phyloP scores from a whole-genome alignment of 2,329 filamentous ascomycete species.

The Hypoxylon sp. region DNA sequence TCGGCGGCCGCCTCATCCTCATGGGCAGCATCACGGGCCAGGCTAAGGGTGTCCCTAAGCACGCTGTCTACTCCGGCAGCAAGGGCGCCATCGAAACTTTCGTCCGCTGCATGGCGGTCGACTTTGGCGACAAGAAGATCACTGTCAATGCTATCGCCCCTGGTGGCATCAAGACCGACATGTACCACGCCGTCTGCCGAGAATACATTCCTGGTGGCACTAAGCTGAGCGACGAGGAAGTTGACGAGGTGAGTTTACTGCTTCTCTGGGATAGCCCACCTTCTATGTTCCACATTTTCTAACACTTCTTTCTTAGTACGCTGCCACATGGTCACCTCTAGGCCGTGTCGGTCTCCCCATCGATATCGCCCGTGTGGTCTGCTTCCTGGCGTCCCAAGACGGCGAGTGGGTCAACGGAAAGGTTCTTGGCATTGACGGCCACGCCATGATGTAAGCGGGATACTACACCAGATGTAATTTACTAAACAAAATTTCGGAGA shows the following conservation, averaged over 20 bases:
- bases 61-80: conserved; percentile 80
- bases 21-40: conserved; percentile 80
- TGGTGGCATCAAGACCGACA: conserved; percentile 77
- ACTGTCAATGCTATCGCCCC: conserved; percentile 78
- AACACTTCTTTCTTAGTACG: conserved; percentile 62
- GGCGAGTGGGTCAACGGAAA: conserved; percentile 64
- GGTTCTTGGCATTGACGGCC: conserved; percentile 53
- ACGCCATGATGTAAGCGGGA: conserved; percentile 53
- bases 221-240: conserved; percentile 69
- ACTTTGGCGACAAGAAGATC: conserved; percentile 77
- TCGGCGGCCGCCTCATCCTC: conserved; percentile 79
- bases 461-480: background rate
- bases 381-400: conserved; percentile 65
- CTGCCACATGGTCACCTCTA: conserved; percentile 74
- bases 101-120: conserved; percentile 80
- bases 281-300: conserved; percentile 10
- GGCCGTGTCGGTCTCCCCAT: conserved; percentile 77
- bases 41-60: conserved; percentile 77
- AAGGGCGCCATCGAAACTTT: conserved; percentile 85
- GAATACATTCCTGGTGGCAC: conserved; percentile 74
- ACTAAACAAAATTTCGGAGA: background rate
- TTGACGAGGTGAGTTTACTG: conserved; percentile 65
- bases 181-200: conserved; percentile 76
- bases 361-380: conserved; percentile 77
- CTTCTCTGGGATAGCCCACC: too few species aligned